phyloP scores from a whole-genome alignment of 2,329 filamentous ascomycete genomes.

The Dothideomycetes sp. region DNA sequence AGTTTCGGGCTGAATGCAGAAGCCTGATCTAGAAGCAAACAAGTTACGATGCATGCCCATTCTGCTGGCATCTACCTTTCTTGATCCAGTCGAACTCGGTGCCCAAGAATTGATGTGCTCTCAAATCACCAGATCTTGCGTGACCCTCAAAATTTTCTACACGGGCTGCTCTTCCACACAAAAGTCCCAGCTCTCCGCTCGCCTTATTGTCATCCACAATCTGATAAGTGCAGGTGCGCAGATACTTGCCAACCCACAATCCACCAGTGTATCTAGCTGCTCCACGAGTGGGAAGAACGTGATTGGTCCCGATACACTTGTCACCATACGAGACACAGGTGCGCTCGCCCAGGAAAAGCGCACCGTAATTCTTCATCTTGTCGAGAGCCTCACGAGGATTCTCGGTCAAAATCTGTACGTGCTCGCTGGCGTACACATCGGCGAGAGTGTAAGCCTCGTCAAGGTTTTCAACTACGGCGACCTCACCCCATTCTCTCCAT shows the following conservation, averaged over 20 bases:
- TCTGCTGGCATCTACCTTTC: neutral
- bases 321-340: constrained; percentile 45
- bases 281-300: constrained; percentile 40
- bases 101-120: constrained; percentile 32
- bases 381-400: constrained; percentile 36
- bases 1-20: too few relatives aligned
- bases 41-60: neutral
- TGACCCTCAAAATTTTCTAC: constrained; percentile 44
- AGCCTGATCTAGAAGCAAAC: too few relatives aligned
- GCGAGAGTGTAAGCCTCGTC: constrained; percentile 35
- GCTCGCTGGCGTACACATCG: constrained; percentile 39
- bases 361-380: constrained; percentile 42
- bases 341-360: constrained; percentile 40
- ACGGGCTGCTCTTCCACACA: constrained; percentile 39
- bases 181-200: constrained; percentile 36
- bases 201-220: constrained; percentile 33
- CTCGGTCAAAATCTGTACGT: constrained; percentile 40
- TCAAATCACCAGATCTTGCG: constrained; percentile 40
- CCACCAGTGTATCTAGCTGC: constrained; percentile 41
- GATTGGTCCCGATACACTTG: constrained; percentile 46
- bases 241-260: constrained; percentile 45
- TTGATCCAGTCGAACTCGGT: constrained; percentile 33
- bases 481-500: constrained; percentile 38
- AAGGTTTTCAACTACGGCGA: constrained; percentile 30
- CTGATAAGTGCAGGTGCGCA: constrained; percentile 43